These are phyloP conservation scores for Musa acuminata DNA, from an alignment of 176 grass and related monocot genomes.

Conservation along the genomic window DNA sequence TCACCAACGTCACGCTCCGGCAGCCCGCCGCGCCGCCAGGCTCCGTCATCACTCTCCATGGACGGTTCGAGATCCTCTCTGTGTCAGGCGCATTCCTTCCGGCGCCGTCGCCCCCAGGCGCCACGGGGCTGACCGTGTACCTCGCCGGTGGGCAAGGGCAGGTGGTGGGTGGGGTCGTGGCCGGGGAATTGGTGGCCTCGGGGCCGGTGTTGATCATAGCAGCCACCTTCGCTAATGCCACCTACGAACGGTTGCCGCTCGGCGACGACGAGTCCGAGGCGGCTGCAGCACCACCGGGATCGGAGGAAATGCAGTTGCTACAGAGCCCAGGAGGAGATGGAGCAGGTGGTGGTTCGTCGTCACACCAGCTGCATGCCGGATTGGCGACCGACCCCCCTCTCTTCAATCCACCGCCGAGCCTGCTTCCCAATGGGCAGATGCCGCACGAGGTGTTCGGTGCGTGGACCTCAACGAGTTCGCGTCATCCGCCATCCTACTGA, in stretches of 20 bases:
- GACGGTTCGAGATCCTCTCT: slow-evolving; percentile 75
- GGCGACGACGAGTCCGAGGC: slow-evolving; percentile 34
- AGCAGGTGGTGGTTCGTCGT: not conserved
- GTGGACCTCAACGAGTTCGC: slow-evolving; percentile 7
- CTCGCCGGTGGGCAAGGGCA: slow-evolving; percentile 62
- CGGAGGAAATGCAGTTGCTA: slow-evolving; percentile 19
- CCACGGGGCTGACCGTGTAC: slow-evolving; percentile 54
- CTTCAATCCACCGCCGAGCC: slow-evolving; percentile 50
- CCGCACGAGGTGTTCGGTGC: slow-evolving; percentile 49
- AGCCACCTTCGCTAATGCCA: slow-evolving; percentile 65
- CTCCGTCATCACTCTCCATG: slow-evolving; percentile 50
- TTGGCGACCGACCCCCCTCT: slow-evolving; percentile 34
- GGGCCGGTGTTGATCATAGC: slow-evolving; percentile 64
- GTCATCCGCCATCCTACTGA: slow-evolving; percentile 39
- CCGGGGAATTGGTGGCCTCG: slow-evolving; percentile 49
- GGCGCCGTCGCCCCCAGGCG: slow-evolving; percentile 44
- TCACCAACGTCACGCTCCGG: slow-evolving; percentile 55
- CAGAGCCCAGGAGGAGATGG: slow-evolving; percentile 27
- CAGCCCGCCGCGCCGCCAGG: slow-evolving; percentile 47
- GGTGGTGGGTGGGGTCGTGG: slow-evolving; percentile 51
- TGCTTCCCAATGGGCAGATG: slow-evolving; percentile 59
- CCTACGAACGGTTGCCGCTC: slow-evolving; percentile 66
- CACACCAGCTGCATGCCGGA: slow-evolving; percentile 13
- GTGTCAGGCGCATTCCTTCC: slow-evolving; percentile 68
- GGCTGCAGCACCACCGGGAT: not conserved